These are phyloP conservation scores for Trichoderma cornu-damae DNA, from an alignment of 2,329 filamentous ascomycete genomes.

Conservation along the genomic window DNA sequence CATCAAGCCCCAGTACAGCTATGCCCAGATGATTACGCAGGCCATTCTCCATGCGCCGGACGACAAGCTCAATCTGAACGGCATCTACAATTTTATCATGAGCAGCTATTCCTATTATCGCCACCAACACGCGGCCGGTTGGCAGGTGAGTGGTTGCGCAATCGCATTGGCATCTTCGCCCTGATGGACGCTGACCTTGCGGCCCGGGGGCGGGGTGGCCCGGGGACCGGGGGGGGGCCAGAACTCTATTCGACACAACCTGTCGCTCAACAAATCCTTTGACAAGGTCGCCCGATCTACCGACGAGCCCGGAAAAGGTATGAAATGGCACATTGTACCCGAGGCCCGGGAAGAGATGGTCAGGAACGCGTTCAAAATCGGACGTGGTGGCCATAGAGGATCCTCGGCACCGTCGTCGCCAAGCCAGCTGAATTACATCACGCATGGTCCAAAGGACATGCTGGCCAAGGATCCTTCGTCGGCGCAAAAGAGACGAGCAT, in stretches of 20 bases:
- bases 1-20: constrained; percentile 92
- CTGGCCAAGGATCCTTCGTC: constrained; percentile 47
- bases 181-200: not conserved
- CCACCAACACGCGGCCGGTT: constrained; percentile 68
- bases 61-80: constrained; percentile 82
- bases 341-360: constrained; percentile 84
- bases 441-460: constrained; percentile 54
- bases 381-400: constrained; percentile 59
- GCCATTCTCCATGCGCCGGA: constrained; percentile 84
- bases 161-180: not conserved
- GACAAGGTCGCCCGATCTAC: constrained; percentile 88
- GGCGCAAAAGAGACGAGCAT: constrained; percentile 52
- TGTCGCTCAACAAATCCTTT: constrained; percentile 92
- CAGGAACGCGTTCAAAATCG: constrained; percentile 60
- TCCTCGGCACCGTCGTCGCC: constrained; percentile 68
- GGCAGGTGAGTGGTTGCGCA: constrained; percentile 63
- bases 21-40: constrained; percentile 94
- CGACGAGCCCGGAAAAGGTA: constrained; percentile 94
- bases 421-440: constrained; percentile 56
- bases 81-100: constrained; percentile 92
- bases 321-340: constrained; percentile 95
- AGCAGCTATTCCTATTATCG: constrained; percentile 90
- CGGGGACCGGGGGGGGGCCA: no score
- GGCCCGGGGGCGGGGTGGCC: no score
- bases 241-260: constrained; percentile 95